A percentile compares a stretch with the other conserved stretches of the same genome.
Evolutionary conservation across 2,329 filamentous ascomycete genomes (phyloP).

Genomic region (Rutstroemia sp.): DNA sequence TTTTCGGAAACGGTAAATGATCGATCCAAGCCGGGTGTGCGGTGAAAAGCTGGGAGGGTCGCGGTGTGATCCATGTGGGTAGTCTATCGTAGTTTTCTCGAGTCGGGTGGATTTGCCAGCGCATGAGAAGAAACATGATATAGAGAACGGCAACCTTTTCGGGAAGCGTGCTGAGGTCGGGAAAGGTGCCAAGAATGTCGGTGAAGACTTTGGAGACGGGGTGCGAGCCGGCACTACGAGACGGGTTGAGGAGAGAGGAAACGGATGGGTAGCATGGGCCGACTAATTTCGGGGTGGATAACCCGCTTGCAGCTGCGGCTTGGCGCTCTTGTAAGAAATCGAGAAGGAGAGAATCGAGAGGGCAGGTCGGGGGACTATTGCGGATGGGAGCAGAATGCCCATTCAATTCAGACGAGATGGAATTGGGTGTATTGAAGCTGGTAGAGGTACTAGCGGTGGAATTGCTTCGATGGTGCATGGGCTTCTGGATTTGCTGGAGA

Average conservation of each 20-base stretch:
- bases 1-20: conserved; percentile 69
- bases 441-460: conserved; percentile 17
- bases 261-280: conserved; percentile 77
- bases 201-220: conserved; percentile 79
- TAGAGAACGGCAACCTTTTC: conserved; percentile 79
- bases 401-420: conserved; percentile 21
- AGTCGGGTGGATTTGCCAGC: conserved; percentile 76
- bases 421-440: conserved; percentile 21
- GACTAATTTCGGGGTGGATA: conserved; percentile 56
- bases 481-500: conserved; percentile 12
- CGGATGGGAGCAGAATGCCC: conserved; percentile 34
- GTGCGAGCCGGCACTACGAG: conserved; percentile 55
- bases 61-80: conserved; percentile 64
- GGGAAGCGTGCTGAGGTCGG: conserved; percentile 67
- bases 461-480: conserved; percentile 19
- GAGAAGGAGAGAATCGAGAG: conserved; percentile 70
- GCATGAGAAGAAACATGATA: conserved; percentile 79
- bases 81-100: conserved; percentile 72
- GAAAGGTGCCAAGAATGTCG: conserved; percentile 78
- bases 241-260: conserved; percentile 67
- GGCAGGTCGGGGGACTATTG: conserved; percentile 63
- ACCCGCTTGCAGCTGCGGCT: conserved; percentile 58
- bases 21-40: conserved; percentile 78
- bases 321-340: conserved; percentile 68
- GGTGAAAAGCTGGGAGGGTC: conserved; percentile 55